Evolutionary conservation across 192 early-diverging fungal genomes (phyloP), one percentile per base, ranked within the genome.

Genomic region (Coemansia sp.): DNA sequence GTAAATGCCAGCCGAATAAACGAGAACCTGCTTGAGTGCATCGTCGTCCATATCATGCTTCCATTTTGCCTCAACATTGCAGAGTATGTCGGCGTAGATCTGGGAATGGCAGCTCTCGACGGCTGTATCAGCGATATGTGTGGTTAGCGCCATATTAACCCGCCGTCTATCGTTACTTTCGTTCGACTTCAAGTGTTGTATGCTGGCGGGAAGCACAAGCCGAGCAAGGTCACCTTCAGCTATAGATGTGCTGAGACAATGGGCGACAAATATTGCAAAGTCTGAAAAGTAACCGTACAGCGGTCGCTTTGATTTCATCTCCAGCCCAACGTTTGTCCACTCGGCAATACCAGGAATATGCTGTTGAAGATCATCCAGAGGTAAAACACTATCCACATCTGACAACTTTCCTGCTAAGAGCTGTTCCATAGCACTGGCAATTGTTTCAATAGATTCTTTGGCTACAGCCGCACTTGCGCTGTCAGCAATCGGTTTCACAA

Each of bases 41-140:
- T 27, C 27, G 2, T 27, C 27, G 3, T 27, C 27, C 27, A 27
- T 27, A 27, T 27, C 3, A 3, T 3, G 3, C 27, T 3, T 20
- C 5, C 27, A 21, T 30, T 72, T 66, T 8, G 53, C 39, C 31
- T 66, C 70, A 2, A 36, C 6, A 1, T 57, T 21, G 4, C 36
- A 32, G 22, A 60, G 21, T 1, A 56, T 7, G 6, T 60, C 66
- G 6, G 4, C 3, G 7, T 67, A 30, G 11, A 6, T 33, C 2
- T 21, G 32, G 6, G 19, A 27, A 27, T 17, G 32, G 63, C 6
- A 21, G n/a, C 32, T 17, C 6, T 27, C 27, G 21, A 39, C 51
- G 2, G 17, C 24, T n/a, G 6, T 20, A 32, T 52, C 19, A 23
- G 22, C 5, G 4, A 5, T 5, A 10, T n/a, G 8, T 11, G 7